Conservation (phyloP, 805 yeast species). For the Saccharomycopsis javanensis region DNA sequence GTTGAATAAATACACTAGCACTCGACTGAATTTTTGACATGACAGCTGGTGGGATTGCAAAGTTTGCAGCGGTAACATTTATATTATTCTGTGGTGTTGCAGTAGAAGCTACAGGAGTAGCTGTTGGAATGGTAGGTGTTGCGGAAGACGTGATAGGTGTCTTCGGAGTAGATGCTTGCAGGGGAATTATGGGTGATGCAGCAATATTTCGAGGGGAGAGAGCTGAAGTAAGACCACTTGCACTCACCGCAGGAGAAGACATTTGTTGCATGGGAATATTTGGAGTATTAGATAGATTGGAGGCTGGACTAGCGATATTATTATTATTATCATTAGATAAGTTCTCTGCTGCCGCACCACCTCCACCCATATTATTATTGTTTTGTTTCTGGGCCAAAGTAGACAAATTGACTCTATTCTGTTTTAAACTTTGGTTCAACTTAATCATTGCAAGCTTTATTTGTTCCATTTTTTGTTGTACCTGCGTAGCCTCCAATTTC, state of each 20-base stretch:
- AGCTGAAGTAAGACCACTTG: conserved; percentile 19
- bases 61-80: neutral
- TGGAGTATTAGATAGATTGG: neutral
- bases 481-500: conserved; percentile 25
- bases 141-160: neutral
- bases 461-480: conserved; percentile 26
- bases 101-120: neutral
- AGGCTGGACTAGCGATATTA: neutral
- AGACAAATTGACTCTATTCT: conserved; percentile 17
- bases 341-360: conserved; percentile 7
- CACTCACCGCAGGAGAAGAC: conserved; percentile 20
- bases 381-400: conserved; percentile 14
- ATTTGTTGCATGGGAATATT: conserved; percentile 9
- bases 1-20: neutral
- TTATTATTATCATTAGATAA: conserved; percentile 2
- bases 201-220: conserved; percentile 13
- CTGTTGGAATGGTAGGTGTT: neutral
- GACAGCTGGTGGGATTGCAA: neutral
- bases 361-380: neutral
- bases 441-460: conserved; percentile 6
- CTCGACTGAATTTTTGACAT: neutral
- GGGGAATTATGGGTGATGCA: conserved; percentile 3
- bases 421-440: conserved; percentile 16
- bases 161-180: neutral
- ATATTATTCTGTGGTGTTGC: neutral